Conservation (phyloP, 495 filamentous ascomycete genomes). For the Penicillium pancosmium region DNA sequence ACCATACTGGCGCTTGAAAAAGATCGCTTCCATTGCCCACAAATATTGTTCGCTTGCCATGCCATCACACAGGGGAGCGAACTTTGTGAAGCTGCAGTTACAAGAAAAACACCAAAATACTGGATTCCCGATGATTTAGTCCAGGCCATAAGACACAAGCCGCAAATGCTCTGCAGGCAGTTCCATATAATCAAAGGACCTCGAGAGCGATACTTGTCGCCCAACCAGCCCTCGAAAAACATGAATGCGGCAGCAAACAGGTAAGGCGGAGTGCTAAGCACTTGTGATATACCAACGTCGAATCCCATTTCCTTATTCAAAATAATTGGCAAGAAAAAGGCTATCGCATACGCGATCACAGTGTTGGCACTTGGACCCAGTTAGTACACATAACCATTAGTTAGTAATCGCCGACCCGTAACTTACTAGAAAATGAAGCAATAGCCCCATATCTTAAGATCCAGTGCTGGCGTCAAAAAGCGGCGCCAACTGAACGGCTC, state of each 20-base stretch:
- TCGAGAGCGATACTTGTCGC: constrained; percentile 55
- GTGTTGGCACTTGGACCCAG: constrained; percentile 9
- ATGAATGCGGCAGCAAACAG: constrained; percentile 55
- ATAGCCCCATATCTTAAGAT: constrained; percentile 71
- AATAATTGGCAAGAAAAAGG: constrained; percentile 64
- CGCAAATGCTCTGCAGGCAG: constrained; percentile 39
- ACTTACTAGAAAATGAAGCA: constrained; percentile 63
- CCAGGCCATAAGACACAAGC: constrained; percentile 51
- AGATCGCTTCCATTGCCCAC: constrained; percentile 62
- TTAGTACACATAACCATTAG: background rate
- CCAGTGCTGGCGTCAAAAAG: constrained; percentile 56
- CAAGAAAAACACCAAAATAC: constrained; percentile 64
- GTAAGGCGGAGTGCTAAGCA: constrained; percentile 61
- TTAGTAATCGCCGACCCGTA: no score
- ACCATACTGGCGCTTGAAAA: constrained; percentile 53
- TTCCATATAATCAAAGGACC: constrained; percentile 58
- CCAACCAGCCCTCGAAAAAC: constrained; percentile 46
- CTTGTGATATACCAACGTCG: constrained; percentile 49
- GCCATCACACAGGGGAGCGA: constrained; percentile 31
- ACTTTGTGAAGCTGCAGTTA: constrained; percentile 57
- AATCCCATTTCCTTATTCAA: constrained; percentile 46
- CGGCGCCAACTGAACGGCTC: constrained; percentile 35
- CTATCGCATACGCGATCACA: constrained; percentile 50
- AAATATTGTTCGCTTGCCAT: constrained; percentile 62
- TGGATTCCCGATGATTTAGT: constrained; percentile 33